Evolutionary conservation across 2,329 filamentous ascomycete genomes (phyloP).

Genomic region (Monosporascus sp.): DNA sequence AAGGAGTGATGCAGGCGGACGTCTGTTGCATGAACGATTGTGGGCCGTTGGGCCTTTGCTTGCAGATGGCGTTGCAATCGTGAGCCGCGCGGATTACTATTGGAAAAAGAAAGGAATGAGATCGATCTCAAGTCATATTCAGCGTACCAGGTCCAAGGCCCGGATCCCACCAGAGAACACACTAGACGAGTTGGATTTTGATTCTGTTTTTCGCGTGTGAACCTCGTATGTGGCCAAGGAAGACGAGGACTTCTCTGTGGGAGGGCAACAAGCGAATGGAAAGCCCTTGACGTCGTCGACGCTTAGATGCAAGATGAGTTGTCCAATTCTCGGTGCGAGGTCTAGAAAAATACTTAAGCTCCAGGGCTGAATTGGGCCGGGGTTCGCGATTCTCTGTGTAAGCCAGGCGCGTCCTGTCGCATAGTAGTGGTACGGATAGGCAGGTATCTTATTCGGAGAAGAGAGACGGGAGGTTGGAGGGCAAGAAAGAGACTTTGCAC

Average conservation of each 20-base stretch:
- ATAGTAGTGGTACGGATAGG: too few relatives aligned
- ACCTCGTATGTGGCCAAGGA: neutral
- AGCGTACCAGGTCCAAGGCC: neutral
- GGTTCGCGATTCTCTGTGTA: neutral
- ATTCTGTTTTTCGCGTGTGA: neutral
- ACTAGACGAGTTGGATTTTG: too few relatives aligned
- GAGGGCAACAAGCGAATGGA: conserved; percentile 22
- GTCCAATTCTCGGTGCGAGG: conserved; percentile 23
- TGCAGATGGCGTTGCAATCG: conserved; percentile 3
- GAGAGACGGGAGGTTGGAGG: too few relatives aligned
- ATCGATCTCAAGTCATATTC: neutral
- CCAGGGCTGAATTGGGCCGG: neutral
- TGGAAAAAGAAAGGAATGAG: neutral
- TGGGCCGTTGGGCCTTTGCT: conserved; percentile 3
- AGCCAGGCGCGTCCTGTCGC: neutral
- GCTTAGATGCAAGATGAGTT: conserved; percentile 34
- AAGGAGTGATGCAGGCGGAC: conserved; percentile 7
- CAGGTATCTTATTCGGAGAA: too few relatives aligned
- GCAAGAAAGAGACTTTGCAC: too few relatives aligned
- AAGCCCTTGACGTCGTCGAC: conserved; percentile 29
- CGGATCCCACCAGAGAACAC: too few relatives aligned
- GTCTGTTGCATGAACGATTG: conserved; percentile 8
- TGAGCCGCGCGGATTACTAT: neutral
- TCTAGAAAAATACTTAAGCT: conserved; percentile 4
- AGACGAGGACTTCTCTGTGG: conserved; percentile 4